These are phyloP conservation scores for Boeremia lycopersici DNA, from an alignment of 2,329 filamentous ascomycete species.

Conservation along the genomic window DNA sequence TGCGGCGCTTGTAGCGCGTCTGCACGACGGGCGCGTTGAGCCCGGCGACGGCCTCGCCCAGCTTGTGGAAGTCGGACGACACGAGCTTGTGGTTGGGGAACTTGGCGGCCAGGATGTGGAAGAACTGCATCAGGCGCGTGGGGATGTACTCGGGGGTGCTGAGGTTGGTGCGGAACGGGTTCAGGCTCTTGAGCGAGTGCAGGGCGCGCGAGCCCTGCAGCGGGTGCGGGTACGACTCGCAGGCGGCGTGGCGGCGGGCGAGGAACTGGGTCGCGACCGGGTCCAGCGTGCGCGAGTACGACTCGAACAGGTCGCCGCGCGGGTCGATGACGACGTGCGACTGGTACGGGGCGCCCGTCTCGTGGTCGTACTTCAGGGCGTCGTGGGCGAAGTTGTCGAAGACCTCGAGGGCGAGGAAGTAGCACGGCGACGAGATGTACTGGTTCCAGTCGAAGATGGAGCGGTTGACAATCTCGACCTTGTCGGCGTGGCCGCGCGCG, in stretches of 20 bases:
- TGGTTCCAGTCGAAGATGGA: conserved; percentile 94
- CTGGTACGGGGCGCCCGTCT: conserved; percentile 82
- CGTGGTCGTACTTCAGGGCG: conserved; percentile 84
- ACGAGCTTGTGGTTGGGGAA: conserved; percentile 91
- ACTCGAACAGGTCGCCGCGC: conserved; percentile 91
- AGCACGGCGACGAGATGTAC: conserved; percentile 90
- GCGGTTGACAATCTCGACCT: conserved; percentile 92
- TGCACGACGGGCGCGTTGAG: conserved; percentile 95
- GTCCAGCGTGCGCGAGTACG: conserved; percentile 82
- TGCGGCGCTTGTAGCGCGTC: conserved; percentile 84
- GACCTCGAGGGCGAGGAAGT: conserved; percentile 96
- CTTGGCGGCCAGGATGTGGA: conserved; percentile 83
- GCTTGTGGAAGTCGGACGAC: conserved; percentile 85
- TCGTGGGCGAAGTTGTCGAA: conserved; percentile 99
- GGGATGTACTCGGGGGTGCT: conserved; percentile 91
- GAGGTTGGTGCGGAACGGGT: conserved; percentile 77
- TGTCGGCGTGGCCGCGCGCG: conserved; percentile 76
- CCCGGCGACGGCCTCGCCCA: conserved; percentile 82
- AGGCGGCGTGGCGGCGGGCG: conserved; percentile 79
- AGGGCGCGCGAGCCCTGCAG: conserved; percentile 62
- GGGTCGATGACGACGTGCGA: conserved; percentile 85
- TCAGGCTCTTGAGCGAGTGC: conserved; percentile 65
- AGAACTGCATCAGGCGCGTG: conserved; percentile 94
- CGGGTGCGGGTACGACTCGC: conserved; percentile 64
- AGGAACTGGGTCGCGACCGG: conserved; percentile 83